Percentiles rank a stretch among this genome's conserved stretches.
Evolutionary conservation across 257 asterid genomes (phyloP).

Genomic region (Galeopsis tetrahit): DNA sequence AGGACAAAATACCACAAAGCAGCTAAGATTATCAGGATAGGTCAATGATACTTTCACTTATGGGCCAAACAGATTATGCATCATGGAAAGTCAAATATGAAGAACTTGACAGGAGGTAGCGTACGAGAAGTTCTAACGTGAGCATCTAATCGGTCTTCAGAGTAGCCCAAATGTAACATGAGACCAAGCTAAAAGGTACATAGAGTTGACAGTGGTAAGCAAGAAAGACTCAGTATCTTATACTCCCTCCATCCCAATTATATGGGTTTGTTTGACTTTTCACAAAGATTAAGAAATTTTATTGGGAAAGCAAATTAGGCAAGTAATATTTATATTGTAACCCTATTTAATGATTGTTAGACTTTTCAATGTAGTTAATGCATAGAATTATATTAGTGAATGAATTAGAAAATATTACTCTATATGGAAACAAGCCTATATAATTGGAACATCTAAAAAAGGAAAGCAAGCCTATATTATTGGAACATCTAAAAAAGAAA

Average conservation of each 20-base stretch:
- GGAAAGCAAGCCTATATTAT: no score
- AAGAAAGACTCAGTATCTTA: constrained; percentile 16
- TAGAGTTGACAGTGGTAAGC: constrained; percentile 9
- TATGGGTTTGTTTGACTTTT: no score
- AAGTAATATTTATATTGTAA: no score
- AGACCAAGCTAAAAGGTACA: not conserved
- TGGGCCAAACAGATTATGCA: not conserved
- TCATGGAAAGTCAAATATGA: not conserved
- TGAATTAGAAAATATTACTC: no score
- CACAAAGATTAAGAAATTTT: no score
- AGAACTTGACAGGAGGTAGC: not conserved
- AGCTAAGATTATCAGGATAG: not conserved
- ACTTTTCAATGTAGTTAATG: no score
- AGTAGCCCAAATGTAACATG: constrained; percentile 23
- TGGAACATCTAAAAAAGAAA: no score
- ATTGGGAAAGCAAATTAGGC: no score
- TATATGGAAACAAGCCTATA: no score
- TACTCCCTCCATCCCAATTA: not conserved
- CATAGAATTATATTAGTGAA: no score
- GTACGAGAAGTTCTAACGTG: not conserved
- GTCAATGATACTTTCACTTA: not conserved
- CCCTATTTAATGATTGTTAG: no score
- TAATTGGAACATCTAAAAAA: no score
- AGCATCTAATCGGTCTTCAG: not conserved
- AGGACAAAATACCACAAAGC: not conserved